Evolutionary conservation across 306 rosid genomes (phyloP).

Genomic region (Cucurbita argyrosperma): DNA sequence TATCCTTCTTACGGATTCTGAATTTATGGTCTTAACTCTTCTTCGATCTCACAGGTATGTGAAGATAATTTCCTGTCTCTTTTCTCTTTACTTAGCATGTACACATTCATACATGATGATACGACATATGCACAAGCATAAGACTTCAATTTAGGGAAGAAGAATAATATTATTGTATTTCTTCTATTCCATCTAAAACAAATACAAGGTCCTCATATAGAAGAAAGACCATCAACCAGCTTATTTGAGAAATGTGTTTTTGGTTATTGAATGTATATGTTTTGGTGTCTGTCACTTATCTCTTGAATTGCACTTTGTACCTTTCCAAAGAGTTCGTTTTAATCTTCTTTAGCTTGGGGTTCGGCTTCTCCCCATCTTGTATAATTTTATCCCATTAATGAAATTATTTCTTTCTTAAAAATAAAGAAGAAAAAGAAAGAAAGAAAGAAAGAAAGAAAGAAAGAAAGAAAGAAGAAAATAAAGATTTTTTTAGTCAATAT

Average conservation of each 20-base stretch:
- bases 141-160: too few relatives aligned
- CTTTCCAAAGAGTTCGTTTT: not conserved
- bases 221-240: too few relatives aligned
- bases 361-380: not conserved
- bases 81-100: not conserved
- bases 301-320: not conserved
- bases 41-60: slow-evolving; percentile 89
- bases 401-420: not conserved
- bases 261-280: not conserved
- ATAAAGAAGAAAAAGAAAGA: too few relatives aligned
- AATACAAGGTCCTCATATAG: too few relatives aligned
- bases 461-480: too few relatives aligned
- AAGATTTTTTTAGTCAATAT: not conserved
- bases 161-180: too few relatives aligned
- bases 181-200: too few relatives aligned
- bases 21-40: slow-evolving; percentile 78
- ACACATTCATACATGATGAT: not conserved
- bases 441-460: too few relatives aligned
- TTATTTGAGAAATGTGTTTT: not conserved
- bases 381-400: not conserved
- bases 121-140: not conserved
- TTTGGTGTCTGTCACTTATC: not conserved
- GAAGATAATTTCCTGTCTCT: not conserved
- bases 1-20: slow-evolving; percentile 70
- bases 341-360: not conserved